A percentile compares a stretch with the other conserved stretches of the same genome.
phyloP scores from a whole-genome alignment of 306 rosid genomes.

The Vachellia collinsii region DNA sequence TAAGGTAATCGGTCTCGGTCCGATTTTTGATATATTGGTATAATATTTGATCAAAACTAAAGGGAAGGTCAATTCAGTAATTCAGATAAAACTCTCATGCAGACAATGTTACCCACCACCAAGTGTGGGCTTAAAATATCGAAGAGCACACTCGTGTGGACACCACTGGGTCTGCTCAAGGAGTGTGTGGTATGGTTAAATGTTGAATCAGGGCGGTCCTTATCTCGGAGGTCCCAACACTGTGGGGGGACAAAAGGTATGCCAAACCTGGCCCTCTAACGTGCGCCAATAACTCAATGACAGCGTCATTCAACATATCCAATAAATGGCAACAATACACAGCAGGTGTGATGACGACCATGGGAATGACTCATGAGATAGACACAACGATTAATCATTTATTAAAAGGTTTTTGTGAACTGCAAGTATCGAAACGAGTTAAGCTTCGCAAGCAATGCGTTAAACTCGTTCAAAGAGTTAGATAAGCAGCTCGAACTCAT shows the following conservation, averaged over 20 bases:
- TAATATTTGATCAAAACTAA: no score
- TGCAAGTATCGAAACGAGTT: conserved; percentile 17
- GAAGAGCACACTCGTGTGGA: not conserved
- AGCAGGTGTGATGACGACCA: conserved; percentile 21
- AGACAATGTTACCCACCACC: no score
- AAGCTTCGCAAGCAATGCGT: not conserved
- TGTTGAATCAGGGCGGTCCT: conserved; percentile 25
- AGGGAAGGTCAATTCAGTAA: no score
- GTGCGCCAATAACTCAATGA: not conserved
- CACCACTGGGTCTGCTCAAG: not conserved
- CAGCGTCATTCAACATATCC: conserved; percentile 15
- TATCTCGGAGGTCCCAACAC: not conserved
- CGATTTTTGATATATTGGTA: no score
- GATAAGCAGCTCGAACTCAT: conserved; percentile 32
- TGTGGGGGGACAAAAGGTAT: not conserved
- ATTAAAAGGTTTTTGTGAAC: conserved; percentile 26
- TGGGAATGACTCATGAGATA: not conserved
- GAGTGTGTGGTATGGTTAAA: not conserved
- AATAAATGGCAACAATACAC: conserved; percentile 26
- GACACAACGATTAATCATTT: not conserved
- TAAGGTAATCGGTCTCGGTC: no score
- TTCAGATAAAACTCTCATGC: no score
- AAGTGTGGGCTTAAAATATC: not conserved
- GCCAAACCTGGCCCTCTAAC: not conserved
- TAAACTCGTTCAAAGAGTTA: conserved; percentile 23